A percentile compares a stretch with the other conserved stretches of the same genome.
Conservation (phyloP, 768 basidiomycete genomes). For the Suillus luteus region DNA sequence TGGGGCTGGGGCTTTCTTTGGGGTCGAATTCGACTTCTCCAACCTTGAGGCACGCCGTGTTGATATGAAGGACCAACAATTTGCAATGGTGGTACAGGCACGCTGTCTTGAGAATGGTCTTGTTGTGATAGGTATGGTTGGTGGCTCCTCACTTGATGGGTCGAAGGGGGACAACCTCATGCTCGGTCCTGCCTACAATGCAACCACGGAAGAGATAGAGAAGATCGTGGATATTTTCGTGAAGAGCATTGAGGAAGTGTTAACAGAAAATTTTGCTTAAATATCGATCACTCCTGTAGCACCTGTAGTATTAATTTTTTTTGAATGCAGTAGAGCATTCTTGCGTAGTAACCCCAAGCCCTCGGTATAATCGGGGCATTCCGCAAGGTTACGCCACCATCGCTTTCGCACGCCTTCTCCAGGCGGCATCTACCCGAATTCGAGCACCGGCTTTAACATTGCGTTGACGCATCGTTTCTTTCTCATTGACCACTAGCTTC, state of each 20-base stretch:
- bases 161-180: conserved; percentile 72
- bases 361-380: conserved; percentile 10
- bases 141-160: conserved; percentile 69
- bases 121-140: conserved; percentile 73
- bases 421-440: conserved; percentile 19
- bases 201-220: conserved; percentile 68
- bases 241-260: conserved; percentile 64
- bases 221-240: conserved; percentile 67
- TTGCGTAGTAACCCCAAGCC: conserved; percentile 10
- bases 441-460: conserved; percentile 21
- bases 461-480: conserved; percentile 21
- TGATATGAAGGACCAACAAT: conserved; percentile 53
- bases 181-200: conserved; percentile 80
- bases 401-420: conserved; percentile 35
- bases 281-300: not conserved
- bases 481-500: conserved; percentile 28
- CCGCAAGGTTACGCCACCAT: conserved; percentile 14
- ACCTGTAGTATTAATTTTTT: not conserved
- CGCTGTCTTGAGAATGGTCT: conserved; percentile 66
- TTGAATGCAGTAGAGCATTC: not conserved
- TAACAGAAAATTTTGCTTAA: conserved; percentile 39
- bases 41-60: conserved; percentile 41
- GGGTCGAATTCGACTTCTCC: conserved; percentile 76
- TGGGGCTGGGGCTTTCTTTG: conserved; percentile 85
- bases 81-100: conserved; percentile 73